Base-by-base conservation (phyloP, 1,139 yeast genomes). In the Magnusiomyces tetraspermus region DNA sequence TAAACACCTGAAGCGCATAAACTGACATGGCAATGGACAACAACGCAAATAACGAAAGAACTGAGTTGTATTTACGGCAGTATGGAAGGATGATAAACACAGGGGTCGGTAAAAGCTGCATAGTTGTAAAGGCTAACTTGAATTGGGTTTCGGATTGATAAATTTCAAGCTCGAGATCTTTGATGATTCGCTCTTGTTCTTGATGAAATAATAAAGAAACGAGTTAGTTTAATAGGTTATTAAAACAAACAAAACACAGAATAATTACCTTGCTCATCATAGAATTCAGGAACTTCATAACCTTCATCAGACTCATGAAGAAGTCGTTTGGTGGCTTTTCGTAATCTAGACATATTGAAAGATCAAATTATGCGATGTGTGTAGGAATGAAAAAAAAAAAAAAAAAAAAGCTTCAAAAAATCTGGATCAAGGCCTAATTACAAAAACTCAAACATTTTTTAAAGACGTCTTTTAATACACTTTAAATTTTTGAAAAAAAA, bases 81-180 rank as follows among this genome's bases (percentile, higher is more conserved):
- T 67, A 66, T 0, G 66, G 65, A 15, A 65, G 55, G 8, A 63
- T 21, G 15, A 69, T 52, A 50, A 53, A 67, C 11, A 62, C 50
- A 2, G 72, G 71, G 5, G 70, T 61, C 8, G 71, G 71, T n/a
- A 65, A 46, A 24, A 66, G 58, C 52, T 65, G 57, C 40, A 66
- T 54, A 1, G 59, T 53, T 0, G 60, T 53, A 52, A 63, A 63
- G 2, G 63, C 65, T 37, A 59, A 58, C 41, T 54, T 58, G 56
- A 58, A 63, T 37, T 53, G 53, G 26, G 52, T 51, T 45, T 63
- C 60, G 47, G 64, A 65, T 15, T 56, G 55, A 8, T 49, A 48
- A 28, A 66, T 65, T 48, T 64, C 59, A 17, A 54, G 49, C 47
- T 62, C 59, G 52, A 68, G 58, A 30, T 58, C 57, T 11, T 50